Base-by-base conservation (phyloP, 2,329 filamentous ascomycete species). In the Hymenoscyphus scutula region DNA sequence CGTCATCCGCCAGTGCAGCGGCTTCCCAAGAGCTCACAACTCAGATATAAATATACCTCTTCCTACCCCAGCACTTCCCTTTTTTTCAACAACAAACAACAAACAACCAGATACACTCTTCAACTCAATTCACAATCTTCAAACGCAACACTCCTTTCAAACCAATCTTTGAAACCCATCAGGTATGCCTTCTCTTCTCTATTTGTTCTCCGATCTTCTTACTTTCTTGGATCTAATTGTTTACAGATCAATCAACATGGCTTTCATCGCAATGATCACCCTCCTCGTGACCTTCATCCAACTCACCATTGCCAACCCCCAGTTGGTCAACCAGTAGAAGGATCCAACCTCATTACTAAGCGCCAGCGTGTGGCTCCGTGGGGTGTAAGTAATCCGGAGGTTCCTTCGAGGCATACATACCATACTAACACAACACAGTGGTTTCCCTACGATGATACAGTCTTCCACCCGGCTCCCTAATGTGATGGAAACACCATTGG, bases 231-330 rank as follows among this genome's bases (percentile, higher is more conserved):
- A 19, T 5, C 38, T 45, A 45, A 45, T 5, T 45, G 38, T 45
- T n/a, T n/a, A 45, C 38, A 45, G 19, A 45, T 45, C 38, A 19
- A 45, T 45, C 38, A 45, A 45, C 38, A 45, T 45, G 38, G n/a
- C 38, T 45, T 19, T 45, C 38, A 45, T 45, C n/a, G n/a, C 38
- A n/a, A 5, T 45, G 17, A 45, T 45, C 38, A 45, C 38, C 10
- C n/a, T 45, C 38, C 15, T 45, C 17, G 15, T 45, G 8, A n/a
- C 38, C 7, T 19, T 45, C 17, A 17, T 45, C 38, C 38, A 45
- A 45, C 17, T 45, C n/a, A 45, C 38, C 38, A n/a, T 45, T n/a
- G 38, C 38, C 17, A 34, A 34, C n/a, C n/a, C 8, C 32, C 32
- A 34, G 32, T 34, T 34, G 32, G 32, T 34, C 32, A 34, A 13